These are phyloP conservation scores for Dactylonectria macrodidyma DNA, from an alignment of 2,329 filamentous ascomycete species.

Conservation along the genomic window DNA sequence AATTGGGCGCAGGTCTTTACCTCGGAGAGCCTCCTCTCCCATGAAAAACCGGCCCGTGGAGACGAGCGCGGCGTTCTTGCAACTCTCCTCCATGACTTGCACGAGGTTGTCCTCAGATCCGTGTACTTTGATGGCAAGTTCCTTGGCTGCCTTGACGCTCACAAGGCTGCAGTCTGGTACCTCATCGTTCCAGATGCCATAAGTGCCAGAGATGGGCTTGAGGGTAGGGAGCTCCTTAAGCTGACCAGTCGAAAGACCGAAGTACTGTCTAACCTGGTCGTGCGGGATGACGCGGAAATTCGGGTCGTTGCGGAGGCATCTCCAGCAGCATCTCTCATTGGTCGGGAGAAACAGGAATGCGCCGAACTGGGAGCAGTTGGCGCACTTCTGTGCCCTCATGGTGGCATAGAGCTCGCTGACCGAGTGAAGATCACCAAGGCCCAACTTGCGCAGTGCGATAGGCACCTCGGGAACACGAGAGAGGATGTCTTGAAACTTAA, in stretches of 20 bases:
- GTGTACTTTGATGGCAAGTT: conserved; percentile 10
- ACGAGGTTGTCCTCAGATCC: conserved; percentile 9
- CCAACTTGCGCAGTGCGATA: conserved; percentile 35
- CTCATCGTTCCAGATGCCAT: not conserved
- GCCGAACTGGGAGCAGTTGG: conserved; percentile 44
- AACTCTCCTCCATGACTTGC: not conserved
- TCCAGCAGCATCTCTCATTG: conserved; percentile 46
- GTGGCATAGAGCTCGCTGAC: conserved; percentile 32
- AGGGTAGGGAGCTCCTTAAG: conserved; percentile 1
- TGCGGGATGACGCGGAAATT: conserved; percentile 34
- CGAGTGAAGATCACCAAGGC: conserved; percentile 36
- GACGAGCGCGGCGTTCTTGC: not conserved
- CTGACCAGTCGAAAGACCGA: not conserved
- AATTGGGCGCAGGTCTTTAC: not conserved
- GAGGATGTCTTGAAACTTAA: conserved; percentile 56
- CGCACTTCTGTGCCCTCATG: conserved; percentile 42
- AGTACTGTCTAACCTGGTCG: not conserved
- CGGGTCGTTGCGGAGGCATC: conserved; percentile 40
- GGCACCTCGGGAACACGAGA: conserved; percentile 53
- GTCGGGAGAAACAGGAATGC: conserved; percentile 48
- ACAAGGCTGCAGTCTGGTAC: not conserved
- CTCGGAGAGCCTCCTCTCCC: not conserved
- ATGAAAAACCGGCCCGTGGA: not conserved
- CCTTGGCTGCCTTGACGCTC: conserved; percentile 19
- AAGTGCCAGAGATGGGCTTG: not conserved